Evolutionary conservation across 495 filamentous ascomycete genomes (phyloP).

Genomic region (Neurospora sp.): DNA sequence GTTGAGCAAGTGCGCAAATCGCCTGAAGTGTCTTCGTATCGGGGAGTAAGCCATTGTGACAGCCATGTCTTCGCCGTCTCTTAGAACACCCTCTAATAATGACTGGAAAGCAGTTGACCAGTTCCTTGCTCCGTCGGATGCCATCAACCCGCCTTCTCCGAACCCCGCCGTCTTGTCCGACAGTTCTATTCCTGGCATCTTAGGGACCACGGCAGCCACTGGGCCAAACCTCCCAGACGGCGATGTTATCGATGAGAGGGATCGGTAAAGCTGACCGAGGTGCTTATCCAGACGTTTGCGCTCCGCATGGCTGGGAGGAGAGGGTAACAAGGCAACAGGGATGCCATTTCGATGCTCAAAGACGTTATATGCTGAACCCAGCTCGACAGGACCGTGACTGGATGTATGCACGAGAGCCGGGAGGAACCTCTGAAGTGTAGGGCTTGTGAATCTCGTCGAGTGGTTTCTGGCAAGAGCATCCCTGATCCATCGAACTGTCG

Average conservation of each 20-base stretch:
- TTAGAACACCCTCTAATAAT: constrained; percentile 30
- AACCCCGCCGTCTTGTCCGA: neutral
- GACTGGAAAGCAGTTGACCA: constrained; percentile 39
- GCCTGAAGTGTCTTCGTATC: constrained; percentile 27
- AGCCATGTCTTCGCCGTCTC: constrained; percentile 37
- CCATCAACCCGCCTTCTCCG: neutral
- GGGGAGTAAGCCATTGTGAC: constrained; percentile 31
- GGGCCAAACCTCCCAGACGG: constrained; percentile 32
- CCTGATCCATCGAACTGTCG: constrained; percentile 22
- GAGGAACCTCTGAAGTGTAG: constrained; percentile 9
- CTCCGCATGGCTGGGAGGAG: constrained; percentile 7
- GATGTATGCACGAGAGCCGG: constrained; percentile 26
- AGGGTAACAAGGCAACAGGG: constrained; percentile 17
- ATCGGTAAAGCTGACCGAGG: constrained; percentile 23
- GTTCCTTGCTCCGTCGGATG: constrained; percentile 14
- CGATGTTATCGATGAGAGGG: constrained; percentile 22
- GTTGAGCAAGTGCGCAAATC: constrained; percentile 29
- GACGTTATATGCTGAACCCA: constrained; percentile 22
- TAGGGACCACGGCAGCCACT: constrained; percentile 19
- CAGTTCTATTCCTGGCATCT: neutral
- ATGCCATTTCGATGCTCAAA: constrained; percentile 17
- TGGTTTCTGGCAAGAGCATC: neutral
- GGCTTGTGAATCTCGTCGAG: neutral
- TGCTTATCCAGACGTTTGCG: constrained; percentile 21
- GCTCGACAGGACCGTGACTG: constrained; percentile 3